Evolutionary conservation across 495 filamentous ascomycete species (phyloP), one percentile per base, ranked within the genome.

Genomic region (Lasiosphaeris hirsuta): DNA sequence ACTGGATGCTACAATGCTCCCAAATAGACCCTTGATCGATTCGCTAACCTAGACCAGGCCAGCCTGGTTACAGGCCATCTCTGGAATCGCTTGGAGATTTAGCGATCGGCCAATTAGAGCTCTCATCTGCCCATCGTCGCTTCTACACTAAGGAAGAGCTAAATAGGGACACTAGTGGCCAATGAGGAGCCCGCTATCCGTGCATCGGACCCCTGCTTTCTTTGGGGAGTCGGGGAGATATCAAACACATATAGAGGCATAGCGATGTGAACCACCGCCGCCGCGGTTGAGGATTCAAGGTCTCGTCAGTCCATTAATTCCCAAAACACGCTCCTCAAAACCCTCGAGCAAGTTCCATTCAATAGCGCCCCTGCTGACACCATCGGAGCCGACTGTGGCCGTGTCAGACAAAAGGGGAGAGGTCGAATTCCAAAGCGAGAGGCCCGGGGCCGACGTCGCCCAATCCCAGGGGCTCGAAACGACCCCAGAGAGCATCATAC

Each of bases 171-270:
- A 39, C 37, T 13, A 41, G 33, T 50, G 23, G 17, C 50, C 50
- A 52, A 52, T 52, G 14, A 52, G 35, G 37, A 10, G 14, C 40
- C 36, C 15, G 23, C 50, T 58, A 39, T 58, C 56, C 56, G 56
- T 58, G 47, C 48, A 58, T 52, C 48, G 39, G 39, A 14, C 48
- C 45, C 45, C 9, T 11, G 37, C 45, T 43, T 42, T 8, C 7
- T 10, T 5, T 4, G 8, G 10, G 51, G 1, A 3, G 14, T 5
- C 15, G 3, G n/a, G n/a, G 13, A 41, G 17, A 30, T 30, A 30
- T 30, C 23, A 30, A 30, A 30, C 23, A n/a, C n/a, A n/a, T 9
- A 19, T 37, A 18, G 3, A 48, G 42, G 35, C 7, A 13, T 38
- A 34, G 38, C 34, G 34, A 56, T 30, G 23, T 30, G 23, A 30